Evolutionary conservation across 257 asterid genomes (phyloP), one percentile per base, ranked within the genome.

Genomic region (Marsdenia floribunda): DNA sequence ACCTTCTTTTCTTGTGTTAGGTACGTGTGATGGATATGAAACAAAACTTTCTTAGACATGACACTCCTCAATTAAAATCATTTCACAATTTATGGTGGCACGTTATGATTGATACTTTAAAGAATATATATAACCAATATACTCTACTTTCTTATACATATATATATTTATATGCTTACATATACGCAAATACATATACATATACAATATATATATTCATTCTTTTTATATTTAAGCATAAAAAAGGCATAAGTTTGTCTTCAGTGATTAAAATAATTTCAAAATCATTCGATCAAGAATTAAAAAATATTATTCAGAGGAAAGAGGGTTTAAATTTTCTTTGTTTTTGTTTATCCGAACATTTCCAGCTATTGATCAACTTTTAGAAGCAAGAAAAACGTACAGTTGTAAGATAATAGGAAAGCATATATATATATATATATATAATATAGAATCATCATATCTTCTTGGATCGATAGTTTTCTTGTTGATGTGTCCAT

Each of bases 1-100:
- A n/a, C 26, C 57, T 44, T 55, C 35, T 76, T 71, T 37, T 38
- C 57, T 72, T 46, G 78, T 58, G 82, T 80, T 75, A 72, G 84
- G 82, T 77, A 68, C 61, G 68, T 75, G 77, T 68, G 82, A 77
- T 72, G 76, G 78, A 80, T 44, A 75, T 68, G 77, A 75, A 75
- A 66, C 77, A 65, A 44, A 72, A 50, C 77, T 47, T 71, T 59
- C 63, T 42, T 52, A 70, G 78, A 68, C 78, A 71, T 80, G 79
- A 77, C 77, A 72, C 69, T 76, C 66, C 76, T 70, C 58, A 54
- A 44, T 44, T 29, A 75, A 65, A 59, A 57, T 49, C 63, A 74
- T 68, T 63, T 57, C 72, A 52, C 29, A 72, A 47, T 77, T 76
- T 74, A 79, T 74, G 82, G 68, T 77, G 54, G 44, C 79, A 77